A percentile compares a stretch with the other conserved stretches of the same genome.
These are phyloP conservation scores for Bifiguratus adelaidae DNA, from an alignment of 192 early-diverging fungal genomes.

Conservation along the genomic window DNA sequence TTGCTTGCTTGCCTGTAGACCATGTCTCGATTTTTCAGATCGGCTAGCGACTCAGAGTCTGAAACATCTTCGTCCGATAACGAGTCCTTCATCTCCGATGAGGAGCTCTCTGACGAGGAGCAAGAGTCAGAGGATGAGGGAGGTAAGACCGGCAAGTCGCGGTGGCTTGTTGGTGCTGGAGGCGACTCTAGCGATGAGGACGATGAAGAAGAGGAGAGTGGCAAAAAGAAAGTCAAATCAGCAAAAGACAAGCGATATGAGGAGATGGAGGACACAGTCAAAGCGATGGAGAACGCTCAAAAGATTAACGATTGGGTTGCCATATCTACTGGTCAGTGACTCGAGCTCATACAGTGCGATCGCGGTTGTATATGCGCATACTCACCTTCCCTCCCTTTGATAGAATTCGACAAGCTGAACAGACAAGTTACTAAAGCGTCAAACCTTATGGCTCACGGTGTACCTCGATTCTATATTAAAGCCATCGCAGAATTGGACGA, in stretches of 20 bases:
- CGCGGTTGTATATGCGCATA: neutral
- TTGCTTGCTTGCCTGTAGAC: too few species aligned
- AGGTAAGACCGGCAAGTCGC: conserved; percentile 13
- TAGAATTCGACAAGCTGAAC: conserved; percentile 83
- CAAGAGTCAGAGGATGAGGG: conserved; percentile 34
- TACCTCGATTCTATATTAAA: conserved; percentile 68
- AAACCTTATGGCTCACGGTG: conserved; percentile 33
- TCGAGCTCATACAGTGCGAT: neutral
- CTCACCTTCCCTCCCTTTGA: neutral
- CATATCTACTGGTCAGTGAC: conserved; percentile 54
- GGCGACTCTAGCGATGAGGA: conserved; percentile 36
- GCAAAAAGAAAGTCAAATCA: conserved; percentile 66
- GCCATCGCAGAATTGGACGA: conserved; percentile 70
- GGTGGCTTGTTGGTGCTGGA: conserved; percentile 25
- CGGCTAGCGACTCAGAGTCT: conserved; percentile 52
- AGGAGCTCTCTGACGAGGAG: conserved; percentile 35
- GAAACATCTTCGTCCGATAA: conserved; percentile 46
- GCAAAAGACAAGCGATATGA: conserved; percentile 83
- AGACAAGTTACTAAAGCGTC: conserved; percentile 52
- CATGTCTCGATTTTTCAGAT: conserved; percentile 88
- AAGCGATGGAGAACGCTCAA: conserved; percentile 56
- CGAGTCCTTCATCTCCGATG: conserved; percentile 42
- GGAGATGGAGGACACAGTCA: conserved; percentile 60
- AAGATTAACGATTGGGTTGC: conserved; percentile 88
- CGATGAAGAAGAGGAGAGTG: conserved; percentile 54